Evolutionary conservation across 306 rosid species (phyloP), one percentile per base, ranked within the genome.

Genomic region (Erythrophleum fordii): DNA sequence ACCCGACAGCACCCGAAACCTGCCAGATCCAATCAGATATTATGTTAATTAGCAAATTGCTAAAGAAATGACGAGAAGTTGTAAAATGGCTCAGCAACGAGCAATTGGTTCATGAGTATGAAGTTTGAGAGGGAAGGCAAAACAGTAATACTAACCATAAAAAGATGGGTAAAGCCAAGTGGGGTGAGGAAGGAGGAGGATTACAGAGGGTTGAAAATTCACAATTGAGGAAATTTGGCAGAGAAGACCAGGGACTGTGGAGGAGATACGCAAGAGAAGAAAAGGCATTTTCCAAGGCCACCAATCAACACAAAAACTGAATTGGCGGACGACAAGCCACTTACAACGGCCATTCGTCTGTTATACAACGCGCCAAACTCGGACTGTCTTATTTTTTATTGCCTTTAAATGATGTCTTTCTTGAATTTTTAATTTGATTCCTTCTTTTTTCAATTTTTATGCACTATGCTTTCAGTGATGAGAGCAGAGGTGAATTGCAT

Each of bases 1-100:
- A 73, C 77, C 82, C 70, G 62, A 83, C 88, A 85, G 90, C 91
- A 82, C 85, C 71, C 60, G 45, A 78, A 83, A 90, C 84, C 91
- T 85, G 78, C 42, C n/a, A 80, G 62, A 85, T 51, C 66, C 60
- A 62, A 79, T 53, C 45, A 10, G 5, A 68, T 55, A 2, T 55
- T 9, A 14, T 2, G 18, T n/a, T n/a, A 52, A n/a, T 55, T 8
- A 55, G 22, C 13, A 22, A 55, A 55, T 22, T 13, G 20, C 3
- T 17, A 20, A 29, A 68, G 67, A n/a, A 81, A 34, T 17, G 11
- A 48, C 9, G 14, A 11, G n/a, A n/a, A n/a, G n/a, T n/a, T n/a
- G n/a, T n/a, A n/a, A n/a, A n/a, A n/a, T n/a, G n/a, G n/a, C n/a
- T n/a, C n/a, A n/a, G 75, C 41, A 48, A 23, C 60, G 67, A 55